Conservation (phyloP, 371 early-diverging fungal genomes). For the Batkoa obscura region DNA sequence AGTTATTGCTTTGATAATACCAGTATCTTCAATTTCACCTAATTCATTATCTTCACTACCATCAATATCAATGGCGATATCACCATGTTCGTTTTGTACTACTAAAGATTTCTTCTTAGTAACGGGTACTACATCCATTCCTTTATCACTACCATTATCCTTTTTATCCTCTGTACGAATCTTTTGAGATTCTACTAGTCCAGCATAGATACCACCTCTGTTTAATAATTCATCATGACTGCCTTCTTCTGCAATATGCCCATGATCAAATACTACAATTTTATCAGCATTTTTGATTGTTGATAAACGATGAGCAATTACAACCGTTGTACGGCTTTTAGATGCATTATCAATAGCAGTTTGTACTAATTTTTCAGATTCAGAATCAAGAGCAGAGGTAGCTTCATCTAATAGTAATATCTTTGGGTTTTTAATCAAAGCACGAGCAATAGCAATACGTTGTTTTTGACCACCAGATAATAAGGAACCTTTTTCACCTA, state of each 20-base stretch:
- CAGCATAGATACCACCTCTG: slow-evolving; percentile 22
- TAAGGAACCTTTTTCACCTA: slow-evolving; percentile 70
- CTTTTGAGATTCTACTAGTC: slow-evolving; percentile 16
- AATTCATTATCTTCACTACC: neutral
- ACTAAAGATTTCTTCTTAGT: neutral
- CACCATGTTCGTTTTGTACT: neutral
- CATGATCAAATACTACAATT: slow-evolving; percentile 9
- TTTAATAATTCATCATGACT: slow-evolving; percentile 16
- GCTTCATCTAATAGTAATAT: slow-evolving; percentile 92
- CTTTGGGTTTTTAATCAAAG: slow-evolving; percentile 54
- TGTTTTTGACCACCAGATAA: slow-evolving; percentile 69
- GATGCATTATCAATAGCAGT: slow-evolving; percentile 57
- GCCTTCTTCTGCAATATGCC: slow-evolving; percentile 8
- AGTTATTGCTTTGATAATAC: neutral
- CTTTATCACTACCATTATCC: neutral
- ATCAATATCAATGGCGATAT: slow-evolving; percentile 3
- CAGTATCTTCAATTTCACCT: slow-evolving; percentile 2
- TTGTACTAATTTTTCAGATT: slow-evolving; percentile 76
- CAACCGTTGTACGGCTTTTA: slow-evolving; percentile 39
- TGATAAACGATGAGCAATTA: slow-evolving; percentile 50
- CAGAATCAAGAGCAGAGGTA: slow-evolving; percentile 78
- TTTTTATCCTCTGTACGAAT: slow-evolving; percentile 4
- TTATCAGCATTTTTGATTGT: slow-evolving; percentile 55
- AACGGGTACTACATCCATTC: neutral
- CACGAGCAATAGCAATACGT: slow-evolving; percentile 46